Evolutionary conservation across 306 rosid species (phyloP), one percentile per base, ranked within the genome.

Genomic region (Abrus precatorius): DNA sequence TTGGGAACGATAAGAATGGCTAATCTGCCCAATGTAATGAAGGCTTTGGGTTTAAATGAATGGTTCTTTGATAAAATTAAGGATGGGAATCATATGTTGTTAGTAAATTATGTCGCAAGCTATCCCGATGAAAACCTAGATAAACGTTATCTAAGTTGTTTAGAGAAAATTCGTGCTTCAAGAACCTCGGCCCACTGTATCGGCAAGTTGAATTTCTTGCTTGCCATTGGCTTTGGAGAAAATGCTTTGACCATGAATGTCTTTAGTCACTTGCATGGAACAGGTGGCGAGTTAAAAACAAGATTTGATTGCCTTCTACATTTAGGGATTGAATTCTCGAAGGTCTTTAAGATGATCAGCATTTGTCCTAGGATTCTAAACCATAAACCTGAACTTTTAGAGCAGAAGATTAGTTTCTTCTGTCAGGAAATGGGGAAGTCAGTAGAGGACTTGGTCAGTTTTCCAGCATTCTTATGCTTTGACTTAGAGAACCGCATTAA

Each of bases 191-290:
- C 40, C 81, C 90, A 88, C 78, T 85, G 76, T 54, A 79, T 94
- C 89, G 69, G 48, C 64, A 94, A 90, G 85, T 82, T 94, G 28
- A 74, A 89, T 40, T 90, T 92, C 84, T 70, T 94, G 88, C 97
- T 86, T 75, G 41, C 85, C 69, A 61, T 78, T 10, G 98, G 98
- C 69, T 94, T 88, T 84, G 98, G 98, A 52, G 96, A 92, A 87
- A 94, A 90, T 77, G 85, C 88, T 74, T 29, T 82, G 73, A 92
- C 92, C 56, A 65, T 90, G 72, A 57, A 77, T 67, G 69, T 88
- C 74, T 84, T 89, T 6, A 20, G 56, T 43, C 34, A 63, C 50
- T 45, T 94, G 89, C 94, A 92, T 59, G 98, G 97, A 12, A 67
- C 83, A 3, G 56, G 87, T 9, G 30, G 28, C 3, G 83, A 89